Conservation (phyloP, 352 stramenopile species). For the Phytophthora constricta region DNA sequence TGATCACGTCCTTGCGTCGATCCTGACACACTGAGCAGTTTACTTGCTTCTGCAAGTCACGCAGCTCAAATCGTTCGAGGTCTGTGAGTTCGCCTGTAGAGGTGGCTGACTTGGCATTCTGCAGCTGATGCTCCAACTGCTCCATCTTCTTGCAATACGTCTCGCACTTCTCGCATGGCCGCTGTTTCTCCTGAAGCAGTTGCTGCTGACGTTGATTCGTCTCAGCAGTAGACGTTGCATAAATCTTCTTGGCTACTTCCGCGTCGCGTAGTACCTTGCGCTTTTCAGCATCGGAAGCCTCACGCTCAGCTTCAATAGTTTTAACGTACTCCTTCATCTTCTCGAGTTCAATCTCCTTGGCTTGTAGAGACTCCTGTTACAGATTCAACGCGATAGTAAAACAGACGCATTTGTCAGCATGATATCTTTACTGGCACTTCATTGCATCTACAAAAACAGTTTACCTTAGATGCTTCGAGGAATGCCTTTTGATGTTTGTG, state of each 20-base stretch:
- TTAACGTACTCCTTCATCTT: conserved; percentile 71
- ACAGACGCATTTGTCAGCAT: conserved; percentile 12
- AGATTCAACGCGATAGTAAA: neutral
- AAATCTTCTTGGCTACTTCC: conserved; percentile 72
- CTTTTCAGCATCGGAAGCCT: conserved; percentile 59
- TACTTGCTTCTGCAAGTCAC: conserved; percentile 84
- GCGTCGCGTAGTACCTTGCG: conserved; percentile 62
- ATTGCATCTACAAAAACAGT: conserved; percentile 8
- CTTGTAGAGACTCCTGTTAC: conserved; percentile 58
- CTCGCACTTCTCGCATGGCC: conserved; percentile 67
- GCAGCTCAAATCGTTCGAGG: conserved; percentile 80
- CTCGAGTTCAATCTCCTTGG: conserved; percentile 69
- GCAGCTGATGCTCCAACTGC: conserved; percentile 50
- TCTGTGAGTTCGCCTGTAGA: conserved; percentile 60
- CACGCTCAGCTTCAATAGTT: conserved; percentile 59
- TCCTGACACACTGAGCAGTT: conserved; percentile 89
- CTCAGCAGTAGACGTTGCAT: conserved; percentile 45
- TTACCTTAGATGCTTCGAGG: conserved; percentile 71
- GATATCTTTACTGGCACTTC: neutral
- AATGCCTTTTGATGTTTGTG: conserved; percentile 82
- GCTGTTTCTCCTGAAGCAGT: conserved; percentile 60
- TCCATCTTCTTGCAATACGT: conserved; percentile 58
- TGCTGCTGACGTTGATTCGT: conserved; percentile 59
- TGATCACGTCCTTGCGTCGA: conserved; percentile 86
- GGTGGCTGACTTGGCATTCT: conserved; percentile 38